A percentile compares a stretch with the other conserved stretches of the same genome.
Conservation (phyloP, 768 basidiomycete genomes). For the Lanmaoa pseudosensibilis region DNA sequence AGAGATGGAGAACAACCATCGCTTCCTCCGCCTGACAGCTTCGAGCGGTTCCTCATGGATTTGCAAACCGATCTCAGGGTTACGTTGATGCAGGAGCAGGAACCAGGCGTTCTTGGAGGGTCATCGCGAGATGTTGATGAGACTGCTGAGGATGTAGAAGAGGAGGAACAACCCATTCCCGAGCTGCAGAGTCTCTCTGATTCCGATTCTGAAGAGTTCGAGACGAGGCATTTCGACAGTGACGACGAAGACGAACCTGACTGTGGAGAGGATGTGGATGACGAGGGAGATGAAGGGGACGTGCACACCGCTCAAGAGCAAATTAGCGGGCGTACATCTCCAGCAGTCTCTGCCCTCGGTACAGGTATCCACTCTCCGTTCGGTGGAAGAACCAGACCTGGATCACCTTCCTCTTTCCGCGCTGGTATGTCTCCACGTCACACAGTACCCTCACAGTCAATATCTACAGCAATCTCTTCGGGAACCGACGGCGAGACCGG, state of each 20-base stretch:
- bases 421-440: not conserved
- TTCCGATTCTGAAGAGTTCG: conserved; percentile 32
- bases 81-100: conserved; percentile 49
- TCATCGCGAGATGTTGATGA: conserved; percentile 10
- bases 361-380: conserved; percentile 11
- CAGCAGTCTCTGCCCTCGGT: conserved; percentile 25
- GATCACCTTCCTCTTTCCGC: conserved; percentile 6
- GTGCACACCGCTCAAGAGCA: conserved; percentile 24
- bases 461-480: conserved; percentile 11
- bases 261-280: conserved; percentile 30
- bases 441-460: conserved; percentile 4
- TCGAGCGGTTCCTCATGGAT: conserved; percentile 80
- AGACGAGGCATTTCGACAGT: conserved; percentile 11
- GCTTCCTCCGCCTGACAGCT: conserved; percentile 60
- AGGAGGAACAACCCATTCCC: conserved; percentile 20
- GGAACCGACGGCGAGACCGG: not conserved
- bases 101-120: conserved; percentile 5
- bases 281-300: conserved; percentile 29
- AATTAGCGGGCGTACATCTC: conserved; percentile 27
- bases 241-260: conserved; percentile 30
- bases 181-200: conserved; percentile 26
- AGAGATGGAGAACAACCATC: conserved; percentile 18
- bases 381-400: conserved; percentile 1
- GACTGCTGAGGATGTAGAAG: conserved; percentile 15
- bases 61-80: conserved; percentile 70